A percentile compares a stretch with the other conserved stretches of the same genome.
Evolutionary conservation across 495 filamentous ascomycete species (phyloP).

Genomic region (Parmelia sp.): DNA sequence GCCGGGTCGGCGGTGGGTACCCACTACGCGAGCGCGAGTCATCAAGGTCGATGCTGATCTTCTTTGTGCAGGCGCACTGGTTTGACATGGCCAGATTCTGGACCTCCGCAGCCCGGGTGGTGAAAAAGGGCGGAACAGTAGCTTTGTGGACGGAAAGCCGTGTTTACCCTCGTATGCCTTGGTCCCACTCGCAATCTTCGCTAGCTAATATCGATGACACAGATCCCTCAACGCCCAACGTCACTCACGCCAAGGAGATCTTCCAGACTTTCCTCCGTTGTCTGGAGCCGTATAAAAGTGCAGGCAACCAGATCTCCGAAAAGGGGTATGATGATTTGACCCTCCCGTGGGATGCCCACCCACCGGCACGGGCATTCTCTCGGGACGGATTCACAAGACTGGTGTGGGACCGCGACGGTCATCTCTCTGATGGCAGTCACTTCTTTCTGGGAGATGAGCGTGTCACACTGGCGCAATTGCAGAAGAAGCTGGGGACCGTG

Average conservation of each 20-base stretch:
- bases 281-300: slow-evolving; percentile 33
- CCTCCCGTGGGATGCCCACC: slow-evolving; percentile 45
- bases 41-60: neutral
- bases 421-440: slow-evolving; percentile 26
- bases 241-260: slow-evolving; percentile 29
- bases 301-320: slow-evolving; percentile 35
- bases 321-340: slow-evolving; percentile 38
- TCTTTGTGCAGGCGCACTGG: slow-evolving; percentile 41
- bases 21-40: no score
- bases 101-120: slow-evolving; percentile 36
- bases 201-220: neutral
- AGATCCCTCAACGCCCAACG: slow-evolving; percentile 36
- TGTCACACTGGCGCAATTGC: slow-evolving; percentile 30
- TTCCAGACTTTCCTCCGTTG: slow-evolving; percentile 31
- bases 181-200: neutral
- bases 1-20: slow-evolving; percentile 41
- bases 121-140: slow-evolving; percentile 32
- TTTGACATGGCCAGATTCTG: no score
- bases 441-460: slow-evolving; percentile 24
- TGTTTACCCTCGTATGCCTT: slow-evolving; percentile 21
- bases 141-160: slow-evolving; percentile 42
- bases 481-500: slow-evolving; percentile 33
- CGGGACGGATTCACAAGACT: slow-evolving; percentile 34
- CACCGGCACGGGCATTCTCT: slow-evolving; percentile 37
- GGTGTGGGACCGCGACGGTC: slow-evolving; percentile 38